Evolutionary conservation across 257 asterid species (phyloP).

Genomic region (Apocynum venetum): DNA sequence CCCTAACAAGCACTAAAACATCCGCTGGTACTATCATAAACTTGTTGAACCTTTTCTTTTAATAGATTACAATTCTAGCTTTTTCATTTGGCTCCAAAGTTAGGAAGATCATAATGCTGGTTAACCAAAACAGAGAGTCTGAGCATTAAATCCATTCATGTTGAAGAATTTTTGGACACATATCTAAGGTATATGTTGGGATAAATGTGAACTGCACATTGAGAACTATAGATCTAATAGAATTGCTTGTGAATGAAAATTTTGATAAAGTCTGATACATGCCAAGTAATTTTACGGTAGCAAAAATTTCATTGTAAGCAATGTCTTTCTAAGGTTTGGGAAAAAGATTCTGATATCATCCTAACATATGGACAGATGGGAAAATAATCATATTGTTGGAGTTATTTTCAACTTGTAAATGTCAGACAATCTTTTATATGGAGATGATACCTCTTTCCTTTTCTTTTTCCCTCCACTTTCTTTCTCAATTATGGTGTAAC

Average conservation of each 20-base stretch:
- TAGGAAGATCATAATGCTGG: background rate
- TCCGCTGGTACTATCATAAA: background rate
- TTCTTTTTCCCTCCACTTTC: too few relatives aligned
- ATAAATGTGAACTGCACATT: background rate
- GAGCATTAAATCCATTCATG: background rate
- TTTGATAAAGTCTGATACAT: background rate
- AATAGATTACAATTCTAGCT: background rate
- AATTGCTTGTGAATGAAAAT: background rate
- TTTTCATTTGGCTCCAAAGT: background rate
- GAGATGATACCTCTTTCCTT: background rate
- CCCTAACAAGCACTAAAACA: too few relatives aligned
- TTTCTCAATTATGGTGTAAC: background rate
- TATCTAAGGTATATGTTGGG: background rate
- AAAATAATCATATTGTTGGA: background rate
- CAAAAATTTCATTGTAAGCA: background rate
- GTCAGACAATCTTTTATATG: background rate
- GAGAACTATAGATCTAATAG: background rate
- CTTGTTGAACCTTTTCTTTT: too few relatives aligned
- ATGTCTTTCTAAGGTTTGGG: background rate
- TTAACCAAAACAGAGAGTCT: background rate
- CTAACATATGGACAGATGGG: background rate
- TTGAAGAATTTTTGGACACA: background rate
- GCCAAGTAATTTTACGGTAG: background rate
- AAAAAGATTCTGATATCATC: background rate
- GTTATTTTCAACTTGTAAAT: background rate